Evolutionary conservation across 306 rosid genomes (phyloP), one percentile per base, ranked within the genome.

Genomic region (Lupinus albus): DNA sequence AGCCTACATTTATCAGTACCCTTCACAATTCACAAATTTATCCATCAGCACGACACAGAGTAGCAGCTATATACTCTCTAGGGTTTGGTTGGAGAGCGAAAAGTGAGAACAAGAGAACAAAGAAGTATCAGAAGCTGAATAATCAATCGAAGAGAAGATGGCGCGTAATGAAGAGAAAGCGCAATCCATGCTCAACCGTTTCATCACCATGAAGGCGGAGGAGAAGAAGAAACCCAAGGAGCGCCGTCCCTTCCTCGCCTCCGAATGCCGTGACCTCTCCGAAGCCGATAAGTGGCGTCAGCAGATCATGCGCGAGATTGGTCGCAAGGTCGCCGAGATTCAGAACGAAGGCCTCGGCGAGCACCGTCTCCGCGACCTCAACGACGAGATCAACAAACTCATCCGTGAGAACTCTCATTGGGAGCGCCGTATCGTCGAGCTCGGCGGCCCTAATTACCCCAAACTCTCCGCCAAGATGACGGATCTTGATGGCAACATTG

Each of bases 281-380:
- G 98, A 89, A 45, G 96, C 98, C 0, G 91, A 91, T 79, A 86
- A 78, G 70, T 89, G 98, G 96, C 93, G 95, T 20, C 94, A 86
- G 64, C 95, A 89, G 36, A 92, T 92, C 76, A 86, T 92, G 91
- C 89, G 95, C 1, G 98, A 92, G 70, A 86, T 92, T 50, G 98
- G 96, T n/a, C 93, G 89, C 11, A 92, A 92, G 45, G 98, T 89
- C 57, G 91, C 98, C n/a, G 98, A 93, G 88, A 86, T 93, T 72
- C 98, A 93, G 58, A 93, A 93, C 75, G 91, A 93, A 64, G 97
- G 91, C 9, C 91, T 93, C 28, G 97, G 95, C 0, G 97, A 89
- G 81, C 98, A 93, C 81, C 98, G 95, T n/a, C 95, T 86, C 36
- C 91, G 94, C 6, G 98, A 89, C 79, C 89, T 93, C 78, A 88